Base-by-base conservation (phyloP, 257 asterid species). In the Haberlea rhodopensis region DNA sequence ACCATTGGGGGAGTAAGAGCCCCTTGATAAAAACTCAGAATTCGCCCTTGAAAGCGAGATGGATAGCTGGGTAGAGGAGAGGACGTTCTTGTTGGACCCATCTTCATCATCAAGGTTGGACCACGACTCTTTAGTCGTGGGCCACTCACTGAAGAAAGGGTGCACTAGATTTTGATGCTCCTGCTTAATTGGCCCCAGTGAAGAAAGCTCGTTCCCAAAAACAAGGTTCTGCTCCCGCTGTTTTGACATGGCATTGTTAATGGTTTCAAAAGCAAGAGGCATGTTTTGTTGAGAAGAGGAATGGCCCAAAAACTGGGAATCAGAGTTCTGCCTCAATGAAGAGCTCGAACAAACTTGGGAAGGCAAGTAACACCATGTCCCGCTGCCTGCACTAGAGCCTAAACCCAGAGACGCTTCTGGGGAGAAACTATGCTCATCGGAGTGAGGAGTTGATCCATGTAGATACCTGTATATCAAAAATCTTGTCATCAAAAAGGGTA, bases 91-190 rank as follows among this genome's bases (percentile, higher is more conserved):
- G 82, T 79, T 76, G 37, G 85, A 73, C 37, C 81, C 88, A 56
- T 75, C 88, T 18, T 71, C 85, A 18, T 80, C 87, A 19, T 86
- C 88, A 1, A 88, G 82, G 63, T 70, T 74, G 60, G 94, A 84
- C 98, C 98, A 91, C 13, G 94, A 78, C 71, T 88, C 95, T 72
- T 86, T 88, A 22, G 85, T 68, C 6, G 87, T 78, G 9, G 98
- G 95, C 94, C 94, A 86, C 80, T 91, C 95, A 3, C 84, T 87
- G 29, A 91, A 91, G 87, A 88, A 91, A 60, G 87, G 90, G 52
- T 79, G 96, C 69, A 91, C 86, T 0, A 88, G 83, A 20, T 83
- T n/a, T n/a, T n/a, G 84, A 40, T 81, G 90, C 66, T 90, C 91
- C 62, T 83, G 94, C 78, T 87, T 84, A 43, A 49, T 60, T n/a